phyloP scores from a whole-genome alignment of 768 basidiomycete genomes.

The Kwoniella mangroviensis region DNA sequence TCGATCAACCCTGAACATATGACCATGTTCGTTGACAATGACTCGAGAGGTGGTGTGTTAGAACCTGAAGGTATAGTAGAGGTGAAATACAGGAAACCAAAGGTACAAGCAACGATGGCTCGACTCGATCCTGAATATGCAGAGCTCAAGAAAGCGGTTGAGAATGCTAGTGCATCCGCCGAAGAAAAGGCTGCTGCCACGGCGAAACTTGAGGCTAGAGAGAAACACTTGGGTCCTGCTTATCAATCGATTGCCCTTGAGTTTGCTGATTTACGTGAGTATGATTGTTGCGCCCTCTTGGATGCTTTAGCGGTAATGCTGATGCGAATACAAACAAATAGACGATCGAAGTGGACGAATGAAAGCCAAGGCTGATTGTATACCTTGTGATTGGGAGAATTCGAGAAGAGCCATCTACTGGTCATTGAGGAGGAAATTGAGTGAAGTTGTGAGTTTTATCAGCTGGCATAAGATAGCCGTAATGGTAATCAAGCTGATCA shows the following conservation, averaged over 20 bases:
- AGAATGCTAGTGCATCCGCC: constrained; percentile 71
- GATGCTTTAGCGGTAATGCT: not conserved
- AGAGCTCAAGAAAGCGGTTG: constrained; percentile 76
- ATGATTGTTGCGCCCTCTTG: constrained; percentile 61
- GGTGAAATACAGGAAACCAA: constrained; percentile 79
- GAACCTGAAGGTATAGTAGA: constrained; percentile 98
- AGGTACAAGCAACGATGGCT: constrained; percentile 87
- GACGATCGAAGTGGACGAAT: constrained; percentile 86
- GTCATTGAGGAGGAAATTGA: constrained; percentile 68
- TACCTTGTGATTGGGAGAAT: constrained; percentile 81
- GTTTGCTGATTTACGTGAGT: constrained; percentile 80
- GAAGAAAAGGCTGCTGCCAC: constrained; percentile 76
- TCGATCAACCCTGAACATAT: constrained; percentile 96
- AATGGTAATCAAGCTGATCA: constrained; percentile 57
- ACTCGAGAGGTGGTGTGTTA: constrained; percentile 89
- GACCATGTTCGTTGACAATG: constrained; percentile 99
- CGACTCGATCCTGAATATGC: constrained; percentile 85
- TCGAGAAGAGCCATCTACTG: constrained; percentile 92
- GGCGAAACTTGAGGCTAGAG: constrained; percentile 73
- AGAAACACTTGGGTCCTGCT: constrained; percentile 78
- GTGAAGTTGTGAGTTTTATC: constrained; percentile 45
- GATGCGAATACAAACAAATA: not conserved
- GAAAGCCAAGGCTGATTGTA: constrained; percentile 96
- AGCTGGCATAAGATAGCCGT: constrained; percentile 59
- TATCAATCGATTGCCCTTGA: constrained; percentile 92